These are phyloP conservation scores for Talaromyces rugulosus DNA, from an alignment of 2,329 filamentous ascomycete genomes.

Conservation along the genomic window DNA sequence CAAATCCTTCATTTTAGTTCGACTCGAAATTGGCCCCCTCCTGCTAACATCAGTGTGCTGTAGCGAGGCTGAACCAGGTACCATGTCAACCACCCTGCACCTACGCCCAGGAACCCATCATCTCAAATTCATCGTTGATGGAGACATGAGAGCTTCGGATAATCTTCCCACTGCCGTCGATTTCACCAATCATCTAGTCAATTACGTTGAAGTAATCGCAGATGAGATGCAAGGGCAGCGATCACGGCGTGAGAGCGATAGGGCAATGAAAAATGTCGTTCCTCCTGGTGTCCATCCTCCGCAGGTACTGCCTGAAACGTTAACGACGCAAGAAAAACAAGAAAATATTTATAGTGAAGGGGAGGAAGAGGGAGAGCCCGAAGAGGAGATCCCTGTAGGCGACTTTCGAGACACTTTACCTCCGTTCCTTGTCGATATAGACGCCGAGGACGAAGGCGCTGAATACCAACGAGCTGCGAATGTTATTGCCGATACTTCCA, in stretches of 20 bases:
- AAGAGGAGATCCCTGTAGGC: conserved; percentile 55
- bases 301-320: conserved; percentile 38
- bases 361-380: conserved; percentile 40
- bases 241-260: conserved; percentile 32
- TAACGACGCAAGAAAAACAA: conserved; percentile 26
- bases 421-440: conserved; percentile 76
- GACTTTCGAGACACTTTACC: conserved; percentile 72
- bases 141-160: conserved; percentile 83
- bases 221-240: conserved; percentile 53
- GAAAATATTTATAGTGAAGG: conserved; percentile 41
- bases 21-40: background rate
- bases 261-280: conserved; percentile 28
- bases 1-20: background rate
- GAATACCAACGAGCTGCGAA: conserved; percentile 69
- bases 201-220: conserved; percentile 90
- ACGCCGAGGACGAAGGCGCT: conserved; percentile 73
- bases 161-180: conserved; percentile 91
- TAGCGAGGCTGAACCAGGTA: conserved; percentile 48
- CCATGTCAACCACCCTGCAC: conserved; percentile 72
- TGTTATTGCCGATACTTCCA: conserved; percentile 73
- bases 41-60: background rate
- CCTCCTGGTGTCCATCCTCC: conserved; percentile 40
- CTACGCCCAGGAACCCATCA: conserved; percentile 93
- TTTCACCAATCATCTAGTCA: conserved; percentile 95
- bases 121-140: conserved; percentile 92